phyloP scores from a whole-genome alignment of 2,329 filamentous ascomycete species.

The Xylogone sp. region DNA sequence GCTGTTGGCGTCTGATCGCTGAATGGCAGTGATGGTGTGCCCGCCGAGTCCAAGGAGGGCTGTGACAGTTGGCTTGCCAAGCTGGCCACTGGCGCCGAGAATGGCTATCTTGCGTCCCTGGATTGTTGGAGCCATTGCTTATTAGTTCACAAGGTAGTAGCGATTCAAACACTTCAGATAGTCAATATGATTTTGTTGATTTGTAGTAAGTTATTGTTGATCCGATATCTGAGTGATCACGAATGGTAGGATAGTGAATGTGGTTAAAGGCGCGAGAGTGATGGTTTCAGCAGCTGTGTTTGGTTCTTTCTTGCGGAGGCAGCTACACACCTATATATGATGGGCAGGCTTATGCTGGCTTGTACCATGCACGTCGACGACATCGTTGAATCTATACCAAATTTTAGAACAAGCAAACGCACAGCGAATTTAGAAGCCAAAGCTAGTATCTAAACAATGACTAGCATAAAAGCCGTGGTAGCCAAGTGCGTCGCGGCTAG shows the following conservation, averaged over 20 bases:
- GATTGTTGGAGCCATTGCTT: slow-evolving; percentile 1
- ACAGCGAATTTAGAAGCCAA: too few relatives aligned
- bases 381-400: too few relatives aligned
- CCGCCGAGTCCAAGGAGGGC: slow-evolving; percentile 26
- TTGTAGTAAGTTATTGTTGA: neutral
- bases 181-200: neutral
- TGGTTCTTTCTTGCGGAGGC: neutral
- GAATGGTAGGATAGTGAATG: neutral
- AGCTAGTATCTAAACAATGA: too few relatives aligned
- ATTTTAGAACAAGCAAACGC: too few relatives aligned
- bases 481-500: too few relatives aligned
- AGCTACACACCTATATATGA: neutral
- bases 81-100: slow-evolving; percentile 3
- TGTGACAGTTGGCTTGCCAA: slow-evolving; percentile 1
- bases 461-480: too few relatives aligned
- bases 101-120: slow-evolving; percentile 4
- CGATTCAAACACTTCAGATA: neutral
- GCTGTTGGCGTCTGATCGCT: slow-evolving; percentile 36
- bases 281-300: neutral
- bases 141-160: neutral
- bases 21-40: slow-evolving; percentile 45
- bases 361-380: too few relatives aligned
- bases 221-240: neutral
- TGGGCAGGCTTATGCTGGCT: too few relatives aligned
- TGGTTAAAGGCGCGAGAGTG: neutral